These are phyloP conservation scores for Eucalyptus sp. DNA, from an alignment of 345 rosid genomes.

Conservation along the genomic window DNA sequence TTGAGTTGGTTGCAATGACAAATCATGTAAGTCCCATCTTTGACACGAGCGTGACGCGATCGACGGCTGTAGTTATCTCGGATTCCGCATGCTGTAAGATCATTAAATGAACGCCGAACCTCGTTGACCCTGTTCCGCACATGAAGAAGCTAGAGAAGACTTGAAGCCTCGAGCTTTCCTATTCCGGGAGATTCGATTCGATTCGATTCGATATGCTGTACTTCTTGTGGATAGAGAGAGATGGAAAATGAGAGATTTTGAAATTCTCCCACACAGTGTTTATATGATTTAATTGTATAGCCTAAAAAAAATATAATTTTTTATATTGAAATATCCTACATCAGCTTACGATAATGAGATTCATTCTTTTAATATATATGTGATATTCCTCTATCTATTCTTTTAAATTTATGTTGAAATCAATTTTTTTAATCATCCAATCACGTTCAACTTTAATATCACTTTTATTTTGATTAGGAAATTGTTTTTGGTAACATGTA, in stretches of 20 bases:
- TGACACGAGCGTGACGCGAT: neutral
- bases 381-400: no score
- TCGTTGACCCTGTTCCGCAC: neutral
- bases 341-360: rapidly evolving
- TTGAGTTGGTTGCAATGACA: neutral
- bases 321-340: neutral
- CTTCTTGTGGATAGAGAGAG: neutral
- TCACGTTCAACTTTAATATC: neutral
- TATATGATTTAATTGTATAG: neutral
- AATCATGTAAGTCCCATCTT: neutral
- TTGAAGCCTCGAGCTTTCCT: neutral
- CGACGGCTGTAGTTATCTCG: neutral
- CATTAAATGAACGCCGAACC: neutral
- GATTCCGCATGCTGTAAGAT: neutral
- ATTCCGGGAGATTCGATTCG: neutral
- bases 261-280: neutral
- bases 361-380: no score
- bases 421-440: no score
- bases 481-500: neutral
- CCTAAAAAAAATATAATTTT: neutral
- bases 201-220: neutral
- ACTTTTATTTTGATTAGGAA: neutral
- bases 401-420: no score
- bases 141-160: neutral
- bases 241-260: neutral